Conservation (phyloP, 1,139 yeast species). For the Kluyveromyces marxianus region DNA sequence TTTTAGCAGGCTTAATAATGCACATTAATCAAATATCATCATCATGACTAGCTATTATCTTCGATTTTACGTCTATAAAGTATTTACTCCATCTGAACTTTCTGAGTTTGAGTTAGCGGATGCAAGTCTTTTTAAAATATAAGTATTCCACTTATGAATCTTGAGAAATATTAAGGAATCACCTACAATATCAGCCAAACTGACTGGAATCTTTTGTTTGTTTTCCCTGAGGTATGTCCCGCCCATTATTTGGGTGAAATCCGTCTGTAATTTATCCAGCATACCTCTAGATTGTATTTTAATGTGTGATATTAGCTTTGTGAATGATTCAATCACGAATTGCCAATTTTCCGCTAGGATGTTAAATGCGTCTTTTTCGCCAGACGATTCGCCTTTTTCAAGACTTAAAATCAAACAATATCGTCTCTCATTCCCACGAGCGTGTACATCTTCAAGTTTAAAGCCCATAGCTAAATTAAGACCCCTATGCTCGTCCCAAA, state of each 20-base stretch:
- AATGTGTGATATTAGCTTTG: conserved; percentile 44
- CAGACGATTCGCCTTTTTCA: conserved; percentile 41
- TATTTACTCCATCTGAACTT: not conserved
- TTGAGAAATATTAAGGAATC: conserved; percentile 56
- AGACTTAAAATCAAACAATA: conserved; percentile 58
- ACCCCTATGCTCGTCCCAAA: conserved; percentile 64
- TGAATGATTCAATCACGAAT: conserved; percentile 43
- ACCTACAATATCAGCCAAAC: conserved; percentile 50
- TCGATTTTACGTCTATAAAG: not conserved
- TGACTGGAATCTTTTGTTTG: conserved; percentile 46
- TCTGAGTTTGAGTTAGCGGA: not conserved
- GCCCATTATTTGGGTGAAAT: conserved; percentile 32
- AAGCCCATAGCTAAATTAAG: conserved; percentile 60
- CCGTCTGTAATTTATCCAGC: conserved; percentile 33
- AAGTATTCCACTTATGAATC: conserved; percentile 60
- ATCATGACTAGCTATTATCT: not conserved
- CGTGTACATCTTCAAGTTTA: conserved; percentile 59
- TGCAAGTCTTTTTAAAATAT: conserved; percentile 30
- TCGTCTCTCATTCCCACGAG: conserved; percentile 73
- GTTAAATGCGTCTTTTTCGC: conserved; percentile 24
- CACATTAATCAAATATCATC: too few relatives aligned
- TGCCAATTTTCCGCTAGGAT: conserved; percentile 52
- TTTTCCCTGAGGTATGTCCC: conserved; percentile 38
- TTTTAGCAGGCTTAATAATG: too few relatives aligned
- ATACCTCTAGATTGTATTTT: conserved; percentile 38